Base-by-base conservation (phyloP, 169 alveolate genomes). In the Plasmodium vinckei region DNA sequence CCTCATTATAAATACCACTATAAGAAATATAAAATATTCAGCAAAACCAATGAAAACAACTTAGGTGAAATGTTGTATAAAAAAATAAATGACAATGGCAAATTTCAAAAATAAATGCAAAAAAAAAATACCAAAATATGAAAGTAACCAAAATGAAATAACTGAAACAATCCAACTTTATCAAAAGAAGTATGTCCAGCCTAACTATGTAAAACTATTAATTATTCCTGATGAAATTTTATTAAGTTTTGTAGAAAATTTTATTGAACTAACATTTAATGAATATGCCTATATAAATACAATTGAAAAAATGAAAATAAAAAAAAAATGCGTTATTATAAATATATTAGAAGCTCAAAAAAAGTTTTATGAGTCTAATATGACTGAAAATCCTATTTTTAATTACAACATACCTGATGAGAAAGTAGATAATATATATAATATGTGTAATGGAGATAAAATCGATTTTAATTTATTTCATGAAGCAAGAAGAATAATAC, bases 401-500 rank as follows among this genome's bases (percentile, higher is more conserved):
- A 53, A 59, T 13, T 73, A 73, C 51, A 73, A 60, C 51, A 73
- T 73, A 17, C 7, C 71, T 59, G 87, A 73, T 64, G 73, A 73
- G 19, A 64, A 73, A 59, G 71, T 73, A 51, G 59, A 73, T 46
- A 33, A 60, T 65, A 73, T 73, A 59, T 73, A 39, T 73, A 73
- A 73, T 65, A 73, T 46, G 33, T 59, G 73, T 63, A 73, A 17
- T 73, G 73, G 87, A 47, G 72, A 73, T 13, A 73, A 53, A 73
- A 73, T 73, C 6, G 73, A 73, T 53, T 73, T 73, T 46, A 46
- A 73, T 44, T 73, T 73, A 73, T 73, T 73, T 73, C 68, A 73
- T 44, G 87, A 73, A 60, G 73, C 87, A 73, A 57, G 87, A 73
- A 46, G 87, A 33, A 73, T 73, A 73, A 60, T 73, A 59, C 73